Base-by-base conservation (phyloP, 805 yeast genomes). In the Cyberlindnera veronae region DNA sequence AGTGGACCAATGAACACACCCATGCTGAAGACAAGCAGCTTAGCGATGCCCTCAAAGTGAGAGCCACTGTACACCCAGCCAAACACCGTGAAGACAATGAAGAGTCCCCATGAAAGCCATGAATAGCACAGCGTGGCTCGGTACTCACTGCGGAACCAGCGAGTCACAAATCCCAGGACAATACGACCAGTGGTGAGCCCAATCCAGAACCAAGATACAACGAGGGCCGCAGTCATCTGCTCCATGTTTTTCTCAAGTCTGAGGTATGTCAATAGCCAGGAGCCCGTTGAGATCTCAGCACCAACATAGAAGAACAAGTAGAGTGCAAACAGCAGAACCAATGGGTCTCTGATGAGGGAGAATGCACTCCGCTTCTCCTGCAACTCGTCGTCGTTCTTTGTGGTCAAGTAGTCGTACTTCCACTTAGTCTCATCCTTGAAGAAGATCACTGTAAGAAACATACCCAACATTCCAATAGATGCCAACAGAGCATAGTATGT, bases 191-290 rank as follows among this genome's bases (percentile, higher is more conserved):
- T 44, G 0, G 89, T 79, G 15, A 83, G 57, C 0, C 91, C 91
- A 17, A 73, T 71, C 89, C 90, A 83, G 54, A 73, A 82, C 13
- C 85, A 81, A 4, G 87, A 73, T 0, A 83, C 77, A 12, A 81
- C 77, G 51, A 76, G 78, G 6, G 88, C 82, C 54, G 78, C 74
- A 14, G 63, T 56, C 2, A 64, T 50, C 23, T 64, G 64, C 35
- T 67, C 62, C 14, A 78, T 77, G n/a, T 68, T 60, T 41, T 84
- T 71, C 36, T 77, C 72, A 18, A 70, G 72, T 30, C 78, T 64
- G 38, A 84, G 61, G 51, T 72, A 84, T 2, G 86, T 77, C 34
- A 78, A 78, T 17, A 78, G 63, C 89, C 90, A 83, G 3, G 86
- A 81, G 1, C 82, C 88, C 42, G 82, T 61, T 2, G 81, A 61